Evolutionary conservation across 305 asterid species (phyloP).

Genomic region (Fraxinus albicans): DNA sequence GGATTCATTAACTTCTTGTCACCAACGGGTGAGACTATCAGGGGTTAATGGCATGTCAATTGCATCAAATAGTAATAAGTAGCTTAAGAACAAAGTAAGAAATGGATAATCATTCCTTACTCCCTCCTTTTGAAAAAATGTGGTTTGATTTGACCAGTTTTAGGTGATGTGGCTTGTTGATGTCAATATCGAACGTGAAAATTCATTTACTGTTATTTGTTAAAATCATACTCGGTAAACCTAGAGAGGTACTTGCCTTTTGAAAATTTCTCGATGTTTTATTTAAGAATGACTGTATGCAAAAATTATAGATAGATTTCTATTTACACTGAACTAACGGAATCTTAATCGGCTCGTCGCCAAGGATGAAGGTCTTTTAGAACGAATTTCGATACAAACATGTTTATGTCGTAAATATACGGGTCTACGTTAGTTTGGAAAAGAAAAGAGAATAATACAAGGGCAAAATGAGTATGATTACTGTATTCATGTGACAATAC

Average conservation of each 20-base stretch:
- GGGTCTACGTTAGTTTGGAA: neutral
- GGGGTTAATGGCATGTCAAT: conserved; percentile 1
- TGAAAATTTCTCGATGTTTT: neutral
- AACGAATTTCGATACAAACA: neutral
- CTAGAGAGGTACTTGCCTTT: neutral
- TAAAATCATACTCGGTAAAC: neutral
- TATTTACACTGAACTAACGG: neutral
- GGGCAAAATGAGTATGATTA: conserved; percentile 7
- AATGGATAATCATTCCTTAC: conserved; percentile 28
- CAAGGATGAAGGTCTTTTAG: neutral
- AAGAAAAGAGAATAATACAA: neutral
- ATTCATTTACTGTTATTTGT: neutral
- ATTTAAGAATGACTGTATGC: neutral
- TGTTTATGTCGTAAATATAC: neutral
- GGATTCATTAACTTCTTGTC: neutral
- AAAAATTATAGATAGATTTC: neutral
- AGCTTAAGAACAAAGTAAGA: conserved; percentile 43
- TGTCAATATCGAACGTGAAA: neutral
- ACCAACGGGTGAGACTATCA: conserved; percentile 20
- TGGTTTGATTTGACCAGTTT: conserved; percentile 25
- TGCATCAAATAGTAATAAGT: conserved; percentile 24
- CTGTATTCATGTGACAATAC: conserved; percentile 16
- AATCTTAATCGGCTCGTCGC: neutral
- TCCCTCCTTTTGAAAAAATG: conserved; percentile 18
- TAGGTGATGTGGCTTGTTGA: conserved; percentile 1